Evolutionary conservation across 805 yeast species (phyloP), one percentile per base, ranked within the genome.

Genomic region (Schwanniomyces polymorphus): DNA sequence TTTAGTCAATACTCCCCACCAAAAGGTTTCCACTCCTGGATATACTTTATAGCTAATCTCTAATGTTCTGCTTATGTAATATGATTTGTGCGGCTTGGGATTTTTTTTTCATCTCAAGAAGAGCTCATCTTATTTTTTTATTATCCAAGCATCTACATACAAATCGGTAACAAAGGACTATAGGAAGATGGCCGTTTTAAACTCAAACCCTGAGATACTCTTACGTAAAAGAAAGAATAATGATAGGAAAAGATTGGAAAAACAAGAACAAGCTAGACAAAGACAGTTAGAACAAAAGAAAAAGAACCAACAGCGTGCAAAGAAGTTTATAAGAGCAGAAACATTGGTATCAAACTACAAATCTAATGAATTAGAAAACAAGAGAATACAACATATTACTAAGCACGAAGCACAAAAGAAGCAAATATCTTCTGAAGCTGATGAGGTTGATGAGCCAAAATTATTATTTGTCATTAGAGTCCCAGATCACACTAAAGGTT

Each of bases 151-250:
- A 11, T 23, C 27, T 17, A 27, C 11, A 25, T 31, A 31, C 14
- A 8, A 4, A 27, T 10, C 34, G 23, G 33, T 26, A 40, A 40
- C 25, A 40, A 18, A 40, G 18, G 8, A 21, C 14, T 27, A 38
- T 7, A 9, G 8, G 14, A 34, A 27, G 12, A 72, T 74, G 77
- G 76, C 73, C 39, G 69, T 81, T 43, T 69, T 82, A 44, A 81
- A 85, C 62, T 76, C 86, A 23, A 86, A 84, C 61, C 92, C 94
- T 33, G 94, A 88, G 65, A 76, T 88, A 46, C 80, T 88, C 56
- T 76, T 88, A 52, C 82, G 84, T 61, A 88, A 87, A 73, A 82
- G 95, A 70, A 88, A 86, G 72, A 80, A 85, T 61, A 86, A 85
- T 49, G 92, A 87, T 64, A 75, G 86, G 64, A 73, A 84, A 55